Conservation (phyloP, 768 basidiomycete genomes). For the Russula abietina region DNA sequence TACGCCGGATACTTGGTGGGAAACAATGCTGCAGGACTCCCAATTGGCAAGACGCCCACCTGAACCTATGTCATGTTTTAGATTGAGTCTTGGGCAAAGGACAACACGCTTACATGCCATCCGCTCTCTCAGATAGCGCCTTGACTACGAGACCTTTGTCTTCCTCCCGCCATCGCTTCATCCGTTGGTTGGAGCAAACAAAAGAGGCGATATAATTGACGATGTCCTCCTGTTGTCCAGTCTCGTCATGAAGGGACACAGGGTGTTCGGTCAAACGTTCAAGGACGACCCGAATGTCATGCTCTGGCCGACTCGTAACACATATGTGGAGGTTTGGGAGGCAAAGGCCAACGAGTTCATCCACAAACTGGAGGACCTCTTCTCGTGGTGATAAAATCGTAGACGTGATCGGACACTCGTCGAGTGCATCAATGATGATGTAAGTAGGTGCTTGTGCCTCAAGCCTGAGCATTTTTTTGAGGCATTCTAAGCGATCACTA, state of each 20-base stretch:
- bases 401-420: constrained; percentile 2
- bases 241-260: too few species aligned
- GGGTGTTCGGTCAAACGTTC: too few species aligned
- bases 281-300: too few species aligned
- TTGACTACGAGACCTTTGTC: constrained; percentile 3
- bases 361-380: constrained; percentile 1
- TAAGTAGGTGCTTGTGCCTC: neutral
- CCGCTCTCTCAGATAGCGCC: constrained; percentile 1
- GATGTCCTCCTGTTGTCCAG: too few species aligned
- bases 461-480: constrained; percentile 7
- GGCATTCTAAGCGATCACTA: neutral
- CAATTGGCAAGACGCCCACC: constrained; percentile 8
- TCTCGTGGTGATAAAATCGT: constrained; percentile 1
- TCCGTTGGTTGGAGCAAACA: too few species aligned
- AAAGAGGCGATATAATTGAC: too few species aligned
- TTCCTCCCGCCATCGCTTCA: neutral
- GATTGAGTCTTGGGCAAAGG: neutral
- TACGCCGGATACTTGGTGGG: neutral
- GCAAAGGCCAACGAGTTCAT: too few species aligned
- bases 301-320: too few species aligned
- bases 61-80: neutral
- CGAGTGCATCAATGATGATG: too few species aligned
- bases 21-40: neutral
- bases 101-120: constrained; percentile 2
- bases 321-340: too few species aligned